phyloP scores from a whole-genome alignment of 2,329 filamentous ascomycete species.

The Alternaria atra region DNA sequence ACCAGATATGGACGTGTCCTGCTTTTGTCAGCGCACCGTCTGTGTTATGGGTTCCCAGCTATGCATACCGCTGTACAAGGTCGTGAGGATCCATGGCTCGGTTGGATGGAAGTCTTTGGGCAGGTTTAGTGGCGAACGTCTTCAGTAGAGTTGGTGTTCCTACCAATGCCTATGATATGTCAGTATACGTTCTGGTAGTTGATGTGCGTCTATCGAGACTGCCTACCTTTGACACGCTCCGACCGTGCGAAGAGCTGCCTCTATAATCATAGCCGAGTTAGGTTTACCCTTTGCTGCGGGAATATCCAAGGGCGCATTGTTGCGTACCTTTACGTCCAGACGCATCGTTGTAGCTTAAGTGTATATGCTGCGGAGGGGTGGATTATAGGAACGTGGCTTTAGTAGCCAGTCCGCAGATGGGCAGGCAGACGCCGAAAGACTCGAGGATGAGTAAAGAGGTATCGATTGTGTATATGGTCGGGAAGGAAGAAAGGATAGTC shows the following conservation, averaged over 20 bases:
- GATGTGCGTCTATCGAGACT: conserved; percentile 6
- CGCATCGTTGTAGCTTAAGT: conserved; percentile 51
- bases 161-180: conserved; percentile 49
- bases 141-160: conserved; percentile 13
- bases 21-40: conserved; percentile 36
- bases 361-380: conserved; percentile 41
- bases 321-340: conserved; percentile 57
- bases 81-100: conserved; percentile 94
- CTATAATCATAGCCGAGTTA: conserved; percentile 61
- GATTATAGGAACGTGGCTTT: conserved; percentile 50
- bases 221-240: conserved; percentile 81
- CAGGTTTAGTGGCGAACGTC: conserved; percentile 25
- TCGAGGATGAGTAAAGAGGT: conserved; percentile 1
- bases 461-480: not conserved
- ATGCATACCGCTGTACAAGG: conserved; percentile 85
- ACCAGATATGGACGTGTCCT: conserved; percentile 99
- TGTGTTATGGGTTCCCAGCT: conserved; percentile 8
- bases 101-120: conserved; percentile 94
- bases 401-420: conserved; percentile 46
- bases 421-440: conserved; percentile 19
- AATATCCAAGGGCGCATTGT: conserved; percentile 2
- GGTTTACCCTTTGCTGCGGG: conserved; percentile 24
- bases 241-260: conserved; percentile 86
- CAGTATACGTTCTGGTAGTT: conserved; percentile 27
- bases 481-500: conserved; percentile 2